phyloP scores from a whole-genome alignment of 1,284 basidiomycete species.

The Vanrija humicola region DNA sequence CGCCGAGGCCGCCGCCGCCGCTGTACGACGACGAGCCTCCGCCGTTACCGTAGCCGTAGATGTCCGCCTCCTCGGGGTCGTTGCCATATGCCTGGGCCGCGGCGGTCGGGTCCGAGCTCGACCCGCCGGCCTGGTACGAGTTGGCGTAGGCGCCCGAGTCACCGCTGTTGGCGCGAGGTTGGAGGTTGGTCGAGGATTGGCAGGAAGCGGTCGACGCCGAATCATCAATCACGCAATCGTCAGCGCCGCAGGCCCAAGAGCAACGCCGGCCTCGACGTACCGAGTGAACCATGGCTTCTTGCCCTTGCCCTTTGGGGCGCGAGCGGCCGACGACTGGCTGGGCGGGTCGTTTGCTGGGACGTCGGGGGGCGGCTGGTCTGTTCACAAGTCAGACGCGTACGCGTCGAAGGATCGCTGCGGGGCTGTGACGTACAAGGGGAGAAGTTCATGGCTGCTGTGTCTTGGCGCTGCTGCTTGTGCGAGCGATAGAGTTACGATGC shows the following conservation, averaged over 20 bases:
- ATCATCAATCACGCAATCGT: neutral
- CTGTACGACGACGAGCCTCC: conserved; percentile 18
- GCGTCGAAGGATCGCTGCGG: neutral
- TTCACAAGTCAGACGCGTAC: neutral
- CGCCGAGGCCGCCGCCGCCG: conserved; percentile 37
- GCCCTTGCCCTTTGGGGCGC: conserved; percentile 35
- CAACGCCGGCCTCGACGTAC: conserved; percentile 27
- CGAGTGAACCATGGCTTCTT: conserved; percentile 60
- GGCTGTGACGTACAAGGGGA: conserved; percentile 21
- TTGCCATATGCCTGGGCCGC: conserved; percentile 38
- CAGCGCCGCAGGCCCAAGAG: neutral
- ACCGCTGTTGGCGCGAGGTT: conserved; percentile 11
- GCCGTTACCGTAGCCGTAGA: conserved; percentile 33
- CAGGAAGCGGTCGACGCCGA: neutral
- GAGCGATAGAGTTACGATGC: neutral
- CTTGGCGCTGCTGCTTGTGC: neutral
- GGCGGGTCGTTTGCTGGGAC: conserved; percentile 36
- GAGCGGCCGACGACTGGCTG: conserved; percentile 7
- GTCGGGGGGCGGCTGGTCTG: conserved; percentile 49
- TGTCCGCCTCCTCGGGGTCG: conserved; percentile 36
- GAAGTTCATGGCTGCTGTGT: conserved; percentile 20
- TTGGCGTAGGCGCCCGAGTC: conserved; percentile 38
- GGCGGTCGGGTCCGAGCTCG: conserved; percentile 36
- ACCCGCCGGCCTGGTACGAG: conserved; percentile 63
- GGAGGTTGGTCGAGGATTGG: too few species aligned